These are phyloP conservation scores for Solanum hybrid DNA, from an alignment of 305 asterid genomes.

Conservation along the genomic window DNA sequence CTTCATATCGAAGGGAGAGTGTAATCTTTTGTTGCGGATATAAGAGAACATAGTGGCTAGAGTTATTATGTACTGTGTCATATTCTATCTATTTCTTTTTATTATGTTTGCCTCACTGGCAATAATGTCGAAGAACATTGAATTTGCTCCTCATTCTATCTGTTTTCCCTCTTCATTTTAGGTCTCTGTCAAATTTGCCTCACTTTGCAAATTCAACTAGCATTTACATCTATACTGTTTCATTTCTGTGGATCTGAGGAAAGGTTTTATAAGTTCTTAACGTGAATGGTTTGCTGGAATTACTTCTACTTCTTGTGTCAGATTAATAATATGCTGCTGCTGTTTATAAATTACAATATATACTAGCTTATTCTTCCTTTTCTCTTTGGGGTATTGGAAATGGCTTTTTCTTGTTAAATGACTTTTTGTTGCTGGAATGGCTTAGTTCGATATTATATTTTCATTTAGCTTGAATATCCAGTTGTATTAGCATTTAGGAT, in stretches of 20 bases:
- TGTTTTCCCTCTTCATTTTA: background rate
- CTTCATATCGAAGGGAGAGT: constrained; percentile 1
- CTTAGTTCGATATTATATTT: background rate
- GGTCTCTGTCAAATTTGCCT: background rate
- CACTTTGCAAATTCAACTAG: background rate
- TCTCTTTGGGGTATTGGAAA: background rate
- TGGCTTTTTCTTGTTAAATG: background rate
- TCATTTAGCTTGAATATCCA: background rate
- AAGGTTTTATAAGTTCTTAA: background rate
- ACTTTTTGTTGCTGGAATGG: background rate
- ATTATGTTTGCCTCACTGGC: background rate
- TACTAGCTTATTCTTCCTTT: background rate
- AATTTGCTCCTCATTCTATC: background rate
- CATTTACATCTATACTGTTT: background rate
- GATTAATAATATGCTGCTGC: background rate
- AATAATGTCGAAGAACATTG: background rate
- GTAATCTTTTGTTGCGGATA: constrained; percentile 2
- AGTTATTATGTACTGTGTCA: background rate
- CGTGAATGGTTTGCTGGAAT: background rate
- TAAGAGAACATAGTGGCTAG: background rate
- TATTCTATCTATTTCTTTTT: background rate
- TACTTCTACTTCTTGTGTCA: background rate
- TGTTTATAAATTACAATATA: background rate
- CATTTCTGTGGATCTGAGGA: background rate
- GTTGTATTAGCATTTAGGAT: background rate